Conservation (phyloP, 345 rosid species). For the Nasturtium officinale region DNA sequence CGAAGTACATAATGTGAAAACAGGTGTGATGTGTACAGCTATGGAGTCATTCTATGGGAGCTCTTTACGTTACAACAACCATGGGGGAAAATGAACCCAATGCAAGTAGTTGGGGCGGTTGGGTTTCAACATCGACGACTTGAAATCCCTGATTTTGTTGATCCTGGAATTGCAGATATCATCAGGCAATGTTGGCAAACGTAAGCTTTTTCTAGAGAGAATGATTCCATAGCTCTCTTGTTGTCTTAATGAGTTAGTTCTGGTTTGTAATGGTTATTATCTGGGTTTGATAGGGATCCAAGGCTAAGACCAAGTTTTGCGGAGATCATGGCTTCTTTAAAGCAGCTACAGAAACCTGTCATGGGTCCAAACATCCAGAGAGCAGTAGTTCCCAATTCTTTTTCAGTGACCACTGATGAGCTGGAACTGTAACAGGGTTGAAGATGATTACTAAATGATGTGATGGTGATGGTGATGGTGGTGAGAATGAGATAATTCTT, state of each 20-base stretch:
- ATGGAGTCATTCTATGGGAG: constrained; percentile 97
- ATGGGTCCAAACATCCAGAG: constrained; percentile 51
- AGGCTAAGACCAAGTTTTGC: constrained; percentile 83
- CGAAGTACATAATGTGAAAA: constrained; percentile 17
- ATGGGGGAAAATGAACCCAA: constrained; percentile 98
- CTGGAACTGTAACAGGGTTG: neutral
- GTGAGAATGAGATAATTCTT: constrained; percentile 18
- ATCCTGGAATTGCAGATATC: constrained; percentile 73
- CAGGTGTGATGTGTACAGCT: constrained; percentile 97
- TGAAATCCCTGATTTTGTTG: constrained; percentile 70
- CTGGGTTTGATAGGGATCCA: constrained; percentile 59
- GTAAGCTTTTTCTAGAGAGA: constrained; percentile 50
- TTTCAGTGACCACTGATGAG: constrained; percentile 37
- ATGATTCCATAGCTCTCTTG: neutral
- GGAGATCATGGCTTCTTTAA: constrained; percentile 85
- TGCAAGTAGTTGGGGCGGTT: constrained; percentile 99
- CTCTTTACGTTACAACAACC: constrained; percentile 80
- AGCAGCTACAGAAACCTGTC: constrained; percentile 82
- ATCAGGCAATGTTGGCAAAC: constrained; percentile 88
- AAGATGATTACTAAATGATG: constrained; percentile 21
- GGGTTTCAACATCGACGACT: constrained; percentile 96
- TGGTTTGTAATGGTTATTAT: constrained; percentile 9
- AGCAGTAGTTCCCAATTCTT: constrained; percentile 42
- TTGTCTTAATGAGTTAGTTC: neutral
- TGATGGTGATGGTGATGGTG: neutral